Base-by-base conservation (phyloP, 2,329 filamentous ascomycete species). In the Xylaria sp. region DNA sequence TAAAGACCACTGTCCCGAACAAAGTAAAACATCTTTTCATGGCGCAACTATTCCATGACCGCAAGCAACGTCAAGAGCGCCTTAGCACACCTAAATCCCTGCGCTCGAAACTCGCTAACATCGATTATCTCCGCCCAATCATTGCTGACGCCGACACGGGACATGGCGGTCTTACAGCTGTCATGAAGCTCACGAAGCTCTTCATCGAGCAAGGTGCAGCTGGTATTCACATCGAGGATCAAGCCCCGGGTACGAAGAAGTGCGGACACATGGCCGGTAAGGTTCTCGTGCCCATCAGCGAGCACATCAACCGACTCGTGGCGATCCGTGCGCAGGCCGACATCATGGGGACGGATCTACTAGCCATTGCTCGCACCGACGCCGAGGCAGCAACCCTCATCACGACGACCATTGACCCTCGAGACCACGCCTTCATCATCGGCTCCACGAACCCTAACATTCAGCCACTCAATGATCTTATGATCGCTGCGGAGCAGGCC, bases 221-320 rank as follows among this genome's bases (percentile, higher is more conserved):
- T 50, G 96, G 96, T 74, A 98, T 99, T 78, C 96, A 99, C 83
- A 98, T 99, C 75, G 96, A 99, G 83, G 96, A 99, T 81, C 96
- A 98, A 83, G 95, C 96, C 3, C 95, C 96, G 2, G 96, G 96
- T 63, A 98, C 96, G 59, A 99, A 99, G 89, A 99, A 99, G 88
- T 99, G 96, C 81, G 96, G 96, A 72, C 96, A 98, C 84, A 98
- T 98, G 96, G 96, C 96, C 73, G 96, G 96, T 78, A 98, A 98
- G 85, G 96, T 98, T 51, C 86, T 99, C 69, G 96, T 99, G 61
- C 96, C 96, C 60, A 97, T 98, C 79, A 93, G 90, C 82, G 96
- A 99, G 85, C 96, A 99, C 85, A 98, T 98, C 84, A 98, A 98
- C 85, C 92, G 96, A 64, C 87, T 99, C 63, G 94, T 99, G 60